Percentiles rank a stretch among this genome's conserved stretches.
phyloP scores from a whole-genome alignment of 768 basidiomycete genomes.

The Leccinellum luteum region DNA sequence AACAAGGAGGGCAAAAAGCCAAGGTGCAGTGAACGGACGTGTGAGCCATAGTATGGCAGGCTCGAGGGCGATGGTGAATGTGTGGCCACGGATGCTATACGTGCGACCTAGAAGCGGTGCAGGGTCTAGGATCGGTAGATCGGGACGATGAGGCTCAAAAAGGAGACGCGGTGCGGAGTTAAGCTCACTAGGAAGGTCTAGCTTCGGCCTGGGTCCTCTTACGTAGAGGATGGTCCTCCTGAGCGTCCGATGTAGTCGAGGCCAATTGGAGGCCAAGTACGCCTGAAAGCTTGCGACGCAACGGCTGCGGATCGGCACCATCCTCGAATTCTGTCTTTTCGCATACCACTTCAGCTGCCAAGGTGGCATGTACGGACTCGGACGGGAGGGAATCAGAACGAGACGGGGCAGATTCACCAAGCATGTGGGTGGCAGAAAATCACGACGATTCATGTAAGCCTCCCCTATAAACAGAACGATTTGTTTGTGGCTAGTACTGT shows the following conservation, averaged over 20 bases:
- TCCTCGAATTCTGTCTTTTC: constrained; percentile 5
- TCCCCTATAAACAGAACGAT: constrained; percentile 4
- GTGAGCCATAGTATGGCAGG: constrained; percentile 50
- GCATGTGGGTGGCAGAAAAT: constrained; percentile 10
- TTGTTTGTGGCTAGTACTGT: not conserved
- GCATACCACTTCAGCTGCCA: not conserved
- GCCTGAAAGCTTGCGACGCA: constrained; percentile 7
- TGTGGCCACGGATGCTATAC: constrained; percentile 35
- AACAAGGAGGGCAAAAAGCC: constrained; percentile 53
- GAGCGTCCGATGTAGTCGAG: constrained; percentile 17
- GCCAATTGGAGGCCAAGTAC: constrained; percentile 10
- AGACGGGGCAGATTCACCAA: not conserved
- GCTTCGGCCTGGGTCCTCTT: constrained; percentile 60
- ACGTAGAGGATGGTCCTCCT: constrained; percentile 34
- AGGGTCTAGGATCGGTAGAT: constrained; percentile 40
- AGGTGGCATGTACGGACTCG: constrained; percentile 13
- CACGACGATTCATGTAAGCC: not conserved
- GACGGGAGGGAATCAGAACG: constrained; percentile 4
- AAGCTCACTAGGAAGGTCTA: constrained; percentile 44
- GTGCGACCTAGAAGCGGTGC: constrained; percentile 54
- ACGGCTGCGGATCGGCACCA: not conserved
- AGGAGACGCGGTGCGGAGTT: not conserved
- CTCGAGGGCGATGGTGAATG: constrained; percentile 51
- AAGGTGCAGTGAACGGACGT: constrained; percentile 47
- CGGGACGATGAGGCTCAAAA: constrained; percentile 2